A percentile compares a stretch with the other conserved stretches of the same genome.
These are phyloP conservation scores for Senna siamea DNA, from an alignment of 306 rosid species.

Conservation along the genomic window DNA sequence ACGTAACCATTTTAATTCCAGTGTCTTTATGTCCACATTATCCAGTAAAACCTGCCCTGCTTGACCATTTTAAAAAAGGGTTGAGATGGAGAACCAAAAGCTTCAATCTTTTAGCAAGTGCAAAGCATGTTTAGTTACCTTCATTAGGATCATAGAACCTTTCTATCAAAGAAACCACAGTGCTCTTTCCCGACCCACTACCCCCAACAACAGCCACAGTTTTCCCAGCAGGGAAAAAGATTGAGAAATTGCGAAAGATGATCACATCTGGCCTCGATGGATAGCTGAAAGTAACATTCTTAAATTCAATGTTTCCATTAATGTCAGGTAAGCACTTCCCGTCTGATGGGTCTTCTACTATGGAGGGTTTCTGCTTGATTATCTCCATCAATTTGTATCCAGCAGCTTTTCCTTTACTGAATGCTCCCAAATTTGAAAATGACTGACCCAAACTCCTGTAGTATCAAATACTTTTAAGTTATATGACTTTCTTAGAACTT, in stretches of 20 bases:
- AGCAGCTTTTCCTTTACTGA: constrained; percentile 96
- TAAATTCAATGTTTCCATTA: constrained; percentile 85
- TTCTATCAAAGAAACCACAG: constrained; percentile 93
- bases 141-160: constrained; percentile 96
- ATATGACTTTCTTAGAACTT: background rate
- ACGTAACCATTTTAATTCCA: constrained; percentile 86
- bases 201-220: constrained; percentile 97
- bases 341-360: constrained; percentile 69
- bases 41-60: constrained; percentile 93
- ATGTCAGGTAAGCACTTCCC: constrained; percentile 78
- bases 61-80: constrained; percentile 28
- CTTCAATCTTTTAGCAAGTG: background rate
- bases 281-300: constrained; percentile 88
- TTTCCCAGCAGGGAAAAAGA: constrained; percentile 94
- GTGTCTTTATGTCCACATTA: constrained; percentile 79
- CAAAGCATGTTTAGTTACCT: constrained; percentile 49
- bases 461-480: constrained; percentile 27
- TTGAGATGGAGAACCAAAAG: constrained; percentile 14
- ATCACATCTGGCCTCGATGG: constrained; percentile 93
- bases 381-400: constrained; percentile 97
- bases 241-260: constrained; percentile 77
- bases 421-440: constrained; percentile 94
- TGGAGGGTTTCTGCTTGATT: constrained; percentile 84
- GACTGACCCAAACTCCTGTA: constrained; percentile 99
- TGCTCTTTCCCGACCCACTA: constrained; percentile 97